These are phyloP conservation scores for Trichoderma hamatum DNA, from an alignment of 2,329 filamentous ascomycete species.

Conservation along the genomic window DNA sequence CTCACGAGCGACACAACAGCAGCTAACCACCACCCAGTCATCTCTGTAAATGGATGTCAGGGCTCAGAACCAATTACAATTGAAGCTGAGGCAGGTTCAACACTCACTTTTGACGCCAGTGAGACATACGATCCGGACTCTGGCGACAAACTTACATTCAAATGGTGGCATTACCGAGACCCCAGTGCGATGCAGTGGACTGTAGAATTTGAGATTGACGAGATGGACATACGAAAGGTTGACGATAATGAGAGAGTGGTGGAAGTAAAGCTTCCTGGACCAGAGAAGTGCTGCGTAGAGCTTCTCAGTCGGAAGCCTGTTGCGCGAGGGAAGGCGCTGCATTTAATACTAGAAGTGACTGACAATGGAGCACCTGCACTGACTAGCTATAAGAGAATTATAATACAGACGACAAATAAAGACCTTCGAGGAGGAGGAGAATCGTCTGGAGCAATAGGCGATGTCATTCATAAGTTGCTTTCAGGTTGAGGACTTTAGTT, in stretches of 20 bases:
- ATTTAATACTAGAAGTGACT: not conserved
- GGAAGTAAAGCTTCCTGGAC: not conserved
- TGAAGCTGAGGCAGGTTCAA: not conserved
- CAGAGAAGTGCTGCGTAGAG: too few relatives aligned
- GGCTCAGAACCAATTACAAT: not conserved
- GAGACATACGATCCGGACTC: not conserved
- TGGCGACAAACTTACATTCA: not conserved
- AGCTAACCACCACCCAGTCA: not conserved
- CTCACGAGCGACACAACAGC: not conserved
- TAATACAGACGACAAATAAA: not conserved
- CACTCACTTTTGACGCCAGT: not conserved
- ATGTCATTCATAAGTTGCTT: too few relatives aligned
- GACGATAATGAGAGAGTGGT: not conserved
- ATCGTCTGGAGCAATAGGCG: too few relatives aligned
- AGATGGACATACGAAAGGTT: not conserved
- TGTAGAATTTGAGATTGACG: not conserved
- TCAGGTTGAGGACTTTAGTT: too few relatives aligned
- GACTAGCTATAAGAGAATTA: not conserved
- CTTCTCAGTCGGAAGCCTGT: too few relatives aligned
- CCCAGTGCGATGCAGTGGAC: not conserved
- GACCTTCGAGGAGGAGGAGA: too few relatives aligned
- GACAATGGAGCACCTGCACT: not conserved
- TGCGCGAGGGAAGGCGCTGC: not conserved
- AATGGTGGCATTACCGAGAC: not conserved
- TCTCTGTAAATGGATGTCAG: not conserved